Evolutionary conservation across 139 green algal genomes (phyloP), one percentile per base, ranked within the genome.

Genomic region (Prasinococcaceae sp.): DNA sequence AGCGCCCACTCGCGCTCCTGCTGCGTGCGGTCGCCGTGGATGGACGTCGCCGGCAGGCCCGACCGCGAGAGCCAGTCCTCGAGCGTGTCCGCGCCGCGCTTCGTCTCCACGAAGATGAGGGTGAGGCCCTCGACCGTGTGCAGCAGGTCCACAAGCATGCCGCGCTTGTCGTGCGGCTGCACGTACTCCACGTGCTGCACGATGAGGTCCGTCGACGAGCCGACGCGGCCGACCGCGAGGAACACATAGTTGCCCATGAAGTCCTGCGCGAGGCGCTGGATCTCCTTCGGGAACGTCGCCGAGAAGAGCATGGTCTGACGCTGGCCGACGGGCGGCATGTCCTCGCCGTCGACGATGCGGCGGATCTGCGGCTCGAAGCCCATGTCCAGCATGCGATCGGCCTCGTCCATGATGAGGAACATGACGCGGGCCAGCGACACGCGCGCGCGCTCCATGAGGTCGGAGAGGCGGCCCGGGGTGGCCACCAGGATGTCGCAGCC

Each of bases 191-290:
- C 68, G 60, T 81, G 70, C 78, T 94, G 88, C 60, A 92, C 79
- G 49, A 97, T 95, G 26, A 97, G 80, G 46, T 94, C 83, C 30
- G 84, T 96, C 50, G 76, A 90, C 32, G 83, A 94, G n/a, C 90
- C 90, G 14, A 97, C 87, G 60, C 88, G 80, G 9, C 88, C 88
- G 3, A 94, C 84, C 23, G 87, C 81, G 17, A 98, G 77, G 79
- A 97, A 98, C 54, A 98, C 82, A 72, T 98, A 97, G 79, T 96
- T 82, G 65, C 79, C 47, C 42, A 96, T 63, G 75, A 95, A 96
- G 62, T 95, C 87, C 2, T 79, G 66, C n/a, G 87, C 88, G 53
- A 96, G 69, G 44, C 84, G 72, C 70, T 85, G 76, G 32, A 86
- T 80, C 42, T 85, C 79, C 63, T 94, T 94, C 40, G 88, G 88